These are phyloP conservation scores for Proliferodiscus dingleyae DNA, from an alignment of 2,329 filamentous ascomycete species.

Conservation along the genomic window DNA sequence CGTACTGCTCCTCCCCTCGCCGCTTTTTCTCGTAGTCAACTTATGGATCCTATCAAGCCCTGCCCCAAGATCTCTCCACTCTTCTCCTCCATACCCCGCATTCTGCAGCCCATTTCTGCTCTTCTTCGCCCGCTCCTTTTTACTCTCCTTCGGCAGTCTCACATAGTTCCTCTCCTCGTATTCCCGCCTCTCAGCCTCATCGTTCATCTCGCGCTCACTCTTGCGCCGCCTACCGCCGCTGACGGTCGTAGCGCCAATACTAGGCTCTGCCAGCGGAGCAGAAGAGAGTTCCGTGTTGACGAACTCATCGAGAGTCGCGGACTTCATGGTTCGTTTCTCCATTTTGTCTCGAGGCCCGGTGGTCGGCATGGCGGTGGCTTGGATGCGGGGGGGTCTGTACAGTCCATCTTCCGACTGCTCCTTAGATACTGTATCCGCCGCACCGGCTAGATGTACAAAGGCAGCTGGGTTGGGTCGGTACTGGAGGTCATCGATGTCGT, in stretches of 20 bases:
- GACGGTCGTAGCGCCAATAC: constrained; percentile 85
- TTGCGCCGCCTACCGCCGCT: constrained; percentile 74
- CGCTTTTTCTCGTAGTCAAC: constrained; percentile 67
- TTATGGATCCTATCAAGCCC: constrained; percentile 82
- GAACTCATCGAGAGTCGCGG: constrained; percentile 87
- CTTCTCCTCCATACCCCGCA: constrained; percentile 80
- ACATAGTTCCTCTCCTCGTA: constrained; percentile 95
- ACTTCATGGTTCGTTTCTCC: constrained; percentile 62
- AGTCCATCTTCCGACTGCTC: constrained; percentile 56
- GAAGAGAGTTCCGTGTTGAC: constrained; percentile 77
- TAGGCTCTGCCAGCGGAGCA: constrained; percentile 79
- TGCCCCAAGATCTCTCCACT: constrained; percentile 82
- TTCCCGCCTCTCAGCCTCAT: constrained; percentile 71
- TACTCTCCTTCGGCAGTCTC: constrained; percentile 77
- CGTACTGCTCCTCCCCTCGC: constrained; percentile 45
- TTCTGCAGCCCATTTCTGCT: constrained; percentile 46
- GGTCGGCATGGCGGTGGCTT: constrained; percentile 74
- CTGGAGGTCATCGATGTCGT: constrained; percentile 52
- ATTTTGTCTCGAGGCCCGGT: constrained; percentile 43
- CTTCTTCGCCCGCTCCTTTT: constrained; percentile 76
- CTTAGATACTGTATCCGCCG: constrained; percentile 28
- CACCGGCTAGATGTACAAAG: constrained; percentile 28
- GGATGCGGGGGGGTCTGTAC: constrained; percentile 85
- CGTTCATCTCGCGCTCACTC: constrained; percentile 68
- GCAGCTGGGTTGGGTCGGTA: constrained; percentile 57